These are phyloP conservation scores for Stentor coeruleus DNA, from an alignment of 73 alveolate genomes.

Conservation along the genomic window DNA sequence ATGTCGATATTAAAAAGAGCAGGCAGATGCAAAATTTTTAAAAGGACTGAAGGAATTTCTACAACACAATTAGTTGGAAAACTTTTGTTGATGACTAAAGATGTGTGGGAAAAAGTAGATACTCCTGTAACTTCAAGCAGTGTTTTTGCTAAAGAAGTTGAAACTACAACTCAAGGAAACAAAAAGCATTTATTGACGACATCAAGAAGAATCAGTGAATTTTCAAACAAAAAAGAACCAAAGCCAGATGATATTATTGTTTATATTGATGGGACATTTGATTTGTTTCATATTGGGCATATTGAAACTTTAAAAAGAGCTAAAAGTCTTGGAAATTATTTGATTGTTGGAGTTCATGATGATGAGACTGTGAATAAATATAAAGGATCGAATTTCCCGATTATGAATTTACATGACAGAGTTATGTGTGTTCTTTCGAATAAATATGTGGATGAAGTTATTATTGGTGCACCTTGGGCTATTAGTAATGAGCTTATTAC, in stretches of 20 bases:
- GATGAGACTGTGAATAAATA: conserved; percentile 50
- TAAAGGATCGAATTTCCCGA: conserved; percentile 69
- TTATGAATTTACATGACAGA: conserved; percentile 53
- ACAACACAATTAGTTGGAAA: conserved; percentile 83
- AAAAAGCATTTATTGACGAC: conserved; percentile 47
- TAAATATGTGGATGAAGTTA: conserved; percentile 60
- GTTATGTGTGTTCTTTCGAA: conserved; percentile 48
- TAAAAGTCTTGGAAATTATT: conserved; percentile 52
- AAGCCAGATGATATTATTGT: conserved; percentile 43
- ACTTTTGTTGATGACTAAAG: conserved; percentile 56
- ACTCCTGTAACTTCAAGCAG: conserved; percentile 6
- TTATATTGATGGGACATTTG: conserved; percentile 58
- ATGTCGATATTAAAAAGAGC: no score
- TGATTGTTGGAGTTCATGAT: conserved; percentile 60
- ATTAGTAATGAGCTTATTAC: conserved; percentile 47
- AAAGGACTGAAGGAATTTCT: conserved; percentile 92
- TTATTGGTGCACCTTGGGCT: conserved; percentile 57
- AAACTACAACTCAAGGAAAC: conserved; percentile 25
- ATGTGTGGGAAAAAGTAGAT: conserved; percentile 10
- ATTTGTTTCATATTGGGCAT: conserved; percentile 50
- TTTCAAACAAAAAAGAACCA: conserved; percentile 57
- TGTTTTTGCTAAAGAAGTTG: conserved; percentile 38
- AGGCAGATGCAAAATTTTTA: conserved; percentile 81
- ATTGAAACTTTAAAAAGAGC: conserved; percentile 58
- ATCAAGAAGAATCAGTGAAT: conserved; percentile 22